phyloP scores from a whole-genome alignment of 1,284 basidiomycete genomes.

The Sporisorium reilianum region DNA sequence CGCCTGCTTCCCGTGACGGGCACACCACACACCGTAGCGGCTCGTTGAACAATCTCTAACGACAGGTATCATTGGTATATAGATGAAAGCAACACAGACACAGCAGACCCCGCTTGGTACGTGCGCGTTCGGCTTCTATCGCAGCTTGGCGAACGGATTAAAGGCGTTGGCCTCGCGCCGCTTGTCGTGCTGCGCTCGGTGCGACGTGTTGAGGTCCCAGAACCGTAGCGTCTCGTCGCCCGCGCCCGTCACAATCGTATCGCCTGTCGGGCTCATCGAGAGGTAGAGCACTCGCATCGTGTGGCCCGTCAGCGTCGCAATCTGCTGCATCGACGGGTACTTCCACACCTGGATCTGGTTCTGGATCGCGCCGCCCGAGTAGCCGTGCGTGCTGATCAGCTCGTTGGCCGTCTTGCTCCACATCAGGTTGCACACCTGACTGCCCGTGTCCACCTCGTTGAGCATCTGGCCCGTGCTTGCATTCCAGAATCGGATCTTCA shows the following conservation, averaged over 20 bases:
- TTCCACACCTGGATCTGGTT: conserved; percentile 99
- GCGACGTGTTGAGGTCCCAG: conserved; percentile 75
- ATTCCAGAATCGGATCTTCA: conserved; percentile 98
- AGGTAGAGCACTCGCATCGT: conserved; percentile 89
- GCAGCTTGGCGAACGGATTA: conserved; percentile 64
- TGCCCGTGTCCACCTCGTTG: conserved; percentile 66
- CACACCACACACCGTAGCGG: not conserved
- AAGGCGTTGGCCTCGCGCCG: conserved; percentile 53
- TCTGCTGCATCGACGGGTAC: conserved; percentile 79
- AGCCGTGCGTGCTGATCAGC: conserved; percentile 96
- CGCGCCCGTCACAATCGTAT: conserved; percentile 97
- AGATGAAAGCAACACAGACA: conserved; percentile 1
- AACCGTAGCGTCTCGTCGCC: conserved; percentile 95
- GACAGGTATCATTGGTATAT: conserved; percentile 26
- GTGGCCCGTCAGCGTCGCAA: conserved; percentile 93
- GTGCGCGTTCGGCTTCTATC: conserved; percentile 28
- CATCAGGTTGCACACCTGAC: conserved; percentile 88
- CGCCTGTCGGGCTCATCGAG: conserved; percentile 95
- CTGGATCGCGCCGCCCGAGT: conserved; percentile 90
- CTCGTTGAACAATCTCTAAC: not conserved
- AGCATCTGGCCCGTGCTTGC: conserved; percentile 86
- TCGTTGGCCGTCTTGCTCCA: conserved; percentile 95
- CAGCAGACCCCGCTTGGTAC: not conserved
- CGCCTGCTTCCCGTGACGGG: too few relatives aligned
- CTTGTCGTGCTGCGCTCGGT: conserved; percentile 45